phyloP scores from a whole-genome alignment of 2,329 filamentous ascomycete genomes.

The Phialophora expanda region DNA sequence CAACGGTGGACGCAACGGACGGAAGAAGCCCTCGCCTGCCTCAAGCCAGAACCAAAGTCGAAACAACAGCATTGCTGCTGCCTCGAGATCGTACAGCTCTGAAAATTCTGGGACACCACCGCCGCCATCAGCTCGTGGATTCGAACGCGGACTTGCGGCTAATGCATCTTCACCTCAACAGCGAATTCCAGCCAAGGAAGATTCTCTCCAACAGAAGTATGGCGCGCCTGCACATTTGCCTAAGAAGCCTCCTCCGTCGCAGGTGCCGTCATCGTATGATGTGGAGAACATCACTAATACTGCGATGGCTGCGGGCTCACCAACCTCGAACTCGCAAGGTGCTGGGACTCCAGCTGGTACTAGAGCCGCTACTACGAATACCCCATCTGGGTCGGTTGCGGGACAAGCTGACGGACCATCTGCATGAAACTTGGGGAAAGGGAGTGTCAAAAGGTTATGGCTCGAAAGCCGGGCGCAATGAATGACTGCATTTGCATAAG shows the following conservation, averaged over 20 bases:
- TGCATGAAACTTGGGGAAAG: background rate
- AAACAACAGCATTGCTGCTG: slow-evolving; percentile 40
- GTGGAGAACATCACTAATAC: slow-evolving; percentile 41
- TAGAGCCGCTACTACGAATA: background rate
- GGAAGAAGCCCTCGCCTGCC: slow-evolving; percentile 37
- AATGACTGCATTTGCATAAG: slow-evolving; percentile 5
- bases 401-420: background rate
- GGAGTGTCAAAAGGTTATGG: background rate
- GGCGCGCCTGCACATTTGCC: slow-evolving; percentile 57
- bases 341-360: background rate
- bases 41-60: slow-evolving; percentile 39
- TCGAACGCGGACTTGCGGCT: slow-evolving; percentile 26
- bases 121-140: slow-evolving; percentile 20
- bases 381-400: background rate
- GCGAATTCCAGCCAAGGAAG: slow-evolving; percentile 24
- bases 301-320: background rate
- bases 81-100: slow-evolving; percentile 18
- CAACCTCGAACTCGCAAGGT: background rate
- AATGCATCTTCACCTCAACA: slow-evolving; percentile 22
- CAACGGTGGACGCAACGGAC: slow-evolving; percentile 42
- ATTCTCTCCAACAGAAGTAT: slow-evolving; percentile 50
- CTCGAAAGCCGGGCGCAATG: background rate
- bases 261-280: slow-evolving; percentile 48
- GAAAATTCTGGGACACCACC: slow-evolving; percentile 16
- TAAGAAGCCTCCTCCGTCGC: slow-evolving; percentile 57